These are phyloP conservation scores for Rhizopogon vesiculosus DNA, from an alignment of 768 basidiomycete genomes.

Conservation along the genomic window DNA sequence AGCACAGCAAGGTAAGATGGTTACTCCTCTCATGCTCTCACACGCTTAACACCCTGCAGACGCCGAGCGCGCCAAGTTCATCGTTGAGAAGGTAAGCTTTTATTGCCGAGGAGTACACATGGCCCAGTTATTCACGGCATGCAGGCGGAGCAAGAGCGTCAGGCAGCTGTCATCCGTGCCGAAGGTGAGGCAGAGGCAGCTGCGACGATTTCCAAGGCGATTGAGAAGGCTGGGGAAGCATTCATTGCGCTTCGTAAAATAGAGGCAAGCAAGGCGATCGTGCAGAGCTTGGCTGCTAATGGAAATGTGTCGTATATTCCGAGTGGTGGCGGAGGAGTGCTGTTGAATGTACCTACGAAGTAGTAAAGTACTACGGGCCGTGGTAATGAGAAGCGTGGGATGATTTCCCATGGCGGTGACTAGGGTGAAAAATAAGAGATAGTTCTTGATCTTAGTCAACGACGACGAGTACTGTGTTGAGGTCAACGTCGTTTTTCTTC, in stretches of 20 bases:
- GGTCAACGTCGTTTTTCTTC: constrained; percentile 16
- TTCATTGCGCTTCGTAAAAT: constrained; percentile 95
- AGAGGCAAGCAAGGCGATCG: constrained; percentile 97
- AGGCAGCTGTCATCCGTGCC: constrained; percentile 96
- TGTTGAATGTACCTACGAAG: constrained; percentile 75
- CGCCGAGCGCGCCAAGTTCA: constrained; percentile 98
- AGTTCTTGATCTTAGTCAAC: constrained; percentile 20
- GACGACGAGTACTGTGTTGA: constrained; percentile 17
- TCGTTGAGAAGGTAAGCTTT: constrained; percentile 86
- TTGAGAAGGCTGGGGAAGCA: constrained; percentile 93
- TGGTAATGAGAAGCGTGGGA: constrained; percentile 7
- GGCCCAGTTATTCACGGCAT: constrained; percentile 14
- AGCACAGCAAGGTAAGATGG: constrained; percentile 86
- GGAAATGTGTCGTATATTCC: constrained; percentile 90
- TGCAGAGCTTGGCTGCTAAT: constrained; percentile 71
- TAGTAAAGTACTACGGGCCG: not conserved
- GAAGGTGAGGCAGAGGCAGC: constrained; percentile 99
- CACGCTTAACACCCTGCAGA: constrained; percentile 44
- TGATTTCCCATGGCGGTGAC: constrained; percentile 23
- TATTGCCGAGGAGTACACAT: not conserved
- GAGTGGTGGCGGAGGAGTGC: constrained; percentile 70
- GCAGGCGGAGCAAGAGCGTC: constrained; percentile 97
- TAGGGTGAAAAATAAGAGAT: constrained; percentile 7
- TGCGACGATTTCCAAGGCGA: constrained; percentile 81
- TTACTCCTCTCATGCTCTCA: not conserved